Evolutionary conservation across 371 early-diverging fungal species (phyloP), one percentile per base, ranked within the genome.

Genomic region (Mortierella sp.): DNA sequence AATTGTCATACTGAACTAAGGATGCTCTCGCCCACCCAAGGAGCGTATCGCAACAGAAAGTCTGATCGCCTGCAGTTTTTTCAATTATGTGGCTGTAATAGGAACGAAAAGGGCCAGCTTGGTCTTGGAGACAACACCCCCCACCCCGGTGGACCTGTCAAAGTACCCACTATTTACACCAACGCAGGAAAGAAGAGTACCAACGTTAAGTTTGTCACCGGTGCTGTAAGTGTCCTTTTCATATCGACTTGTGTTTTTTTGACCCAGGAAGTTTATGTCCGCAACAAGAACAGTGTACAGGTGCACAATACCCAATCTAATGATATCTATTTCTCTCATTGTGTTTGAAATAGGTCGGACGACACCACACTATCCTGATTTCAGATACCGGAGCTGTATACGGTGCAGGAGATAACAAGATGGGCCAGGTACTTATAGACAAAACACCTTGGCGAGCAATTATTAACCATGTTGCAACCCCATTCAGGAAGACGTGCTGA

Each of bases 21-120:
- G 21, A 8, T 52, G 21, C 54, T 1, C 11, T 16, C 50, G 54
- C 38, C 14, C 7, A 4, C 26, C 13, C 6, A 63, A 26, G 60
- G 16, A 6, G 1, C 34, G 10, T 63, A 14, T 63, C 6, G 19
- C 19, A 34, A 16, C 31, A 4, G 5, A 34, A 2, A 19, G 34
- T 19, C 34, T 63, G 31, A 63, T 34, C 14, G 50, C 16, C 16
- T 50, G 2, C 11, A 28, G 1, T 26, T 8, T 31, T 19, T 60
- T 55, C 24, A 26, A 57, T 26, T 57, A 1, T 63, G 63, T 34
- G 50, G 14, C 3, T 21, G 1, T 50, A 54, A 50, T 38, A 82
- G 91, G 44, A 90, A 90, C 74, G 91, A 89, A 50, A 87, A 81
- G 54, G 91, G 91, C 5, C 91, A 91, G 71, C 80, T 91, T 28